phyloP scores from a whole-genome alignment of 345 rosid genomes.

The Gossypium anomalum region DNA sequence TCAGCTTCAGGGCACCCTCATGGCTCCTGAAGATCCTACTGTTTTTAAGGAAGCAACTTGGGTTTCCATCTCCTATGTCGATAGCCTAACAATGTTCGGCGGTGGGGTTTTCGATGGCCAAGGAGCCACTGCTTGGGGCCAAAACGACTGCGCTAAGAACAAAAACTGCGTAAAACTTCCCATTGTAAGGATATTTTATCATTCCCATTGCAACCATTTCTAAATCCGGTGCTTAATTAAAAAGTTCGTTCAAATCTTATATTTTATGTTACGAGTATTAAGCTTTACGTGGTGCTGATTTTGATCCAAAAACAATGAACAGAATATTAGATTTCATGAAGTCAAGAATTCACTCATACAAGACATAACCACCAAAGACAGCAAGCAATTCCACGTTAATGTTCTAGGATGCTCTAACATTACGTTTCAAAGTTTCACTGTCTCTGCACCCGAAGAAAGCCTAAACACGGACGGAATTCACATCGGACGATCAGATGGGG shows the following conservation, averaged over 20 bases:
- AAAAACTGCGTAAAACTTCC: neutral
- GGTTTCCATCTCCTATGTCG: neutral
- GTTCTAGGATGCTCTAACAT: neutral
- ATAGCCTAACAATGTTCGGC: neutral
- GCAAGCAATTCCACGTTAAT: neutral
- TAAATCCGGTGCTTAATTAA: too few species aligned
- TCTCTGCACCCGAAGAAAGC: neutral
- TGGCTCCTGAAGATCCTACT: neutral
- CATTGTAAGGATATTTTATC: neutral
- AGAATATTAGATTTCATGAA: neutral
- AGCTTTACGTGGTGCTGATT: neutral
- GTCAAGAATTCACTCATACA: neutral
- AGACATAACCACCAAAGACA: neutral
- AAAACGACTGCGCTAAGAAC: neutral
- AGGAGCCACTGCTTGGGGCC: neutral
- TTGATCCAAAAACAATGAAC: neutral
- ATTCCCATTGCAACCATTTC: too few species aligned
- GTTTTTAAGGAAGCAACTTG: neutral
- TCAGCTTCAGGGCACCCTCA: too few species aligned
- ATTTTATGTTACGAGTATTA: neutral
- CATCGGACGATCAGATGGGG: neutral
- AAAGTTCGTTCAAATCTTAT: too few species aligned
- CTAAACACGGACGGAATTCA: neutral
- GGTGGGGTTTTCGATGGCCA: neutral
- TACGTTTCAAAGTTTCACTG: neutral